Base-by-base conservation (phyloP, 108 stramenopile genomes). In the Fragilaria crotonensis region DNA sequence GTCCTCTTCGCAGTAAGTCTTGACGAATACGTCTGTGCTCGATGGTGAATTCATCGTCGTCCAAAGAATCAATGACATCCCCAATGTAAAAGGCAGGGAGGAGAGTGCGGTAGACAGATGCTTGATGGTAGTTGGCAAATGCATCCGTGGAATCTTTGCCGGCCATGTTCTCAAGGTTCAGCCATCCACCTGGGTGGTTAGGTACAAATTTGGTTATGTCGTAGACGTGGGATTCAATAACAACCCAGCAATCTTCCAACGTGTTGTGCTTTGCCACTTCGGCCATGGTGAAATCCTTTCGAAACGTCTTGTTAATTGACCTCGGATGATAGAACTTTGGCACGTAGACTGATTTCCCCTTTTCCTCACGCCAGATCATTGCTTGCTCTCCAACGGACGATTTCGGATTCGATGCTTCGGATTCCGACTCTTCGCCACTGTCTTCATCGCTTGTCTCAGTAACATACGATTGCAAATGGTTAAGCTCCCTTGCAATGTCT, bases 171-270 rank as follows among this genome's bases (percentile, higher is more conserved):
- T 30, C 21, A 18, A 56, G 30, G n/a, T 26, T 14, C 30, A 31
- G n/a, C 2, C 26, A 21, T 9, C 59, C 59, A 20, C 59, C 59
- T n/a, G 59, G 59, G 28, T 60, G 59, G 20, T 30, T 49, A 4
- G 59, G 5, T 14, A 55, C 62, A 78, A 78, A 91, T 25, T 70
- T 78, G 25, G 85, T 74, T 14, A 91, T 64, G 56, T 91, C 84
- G 62, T 85, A 82, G 21, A 83, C 87, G 29, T 81, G 69, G 11
- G 53, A 49, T 23, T 79, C 71, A 33, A 83, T 81, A 1, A 78
- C 50, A 48, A 81, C 48, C 84, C 80, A 83, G 2, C 73, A 67
- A 47, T 81, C 78, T 22, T 27, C 44, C 22, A 31, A 27, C 0
- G 32, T 54, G 31, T 71, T 67, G 66, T 74, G 76, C n/a, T 31